A percentile compares a stretch with the other conserved stretches of the same genome.
These are phyloP conservation scores for Dictyostelium citrinum DNA, from an alignment of 78 protist species.

Conservation along the genomic window DNA sequence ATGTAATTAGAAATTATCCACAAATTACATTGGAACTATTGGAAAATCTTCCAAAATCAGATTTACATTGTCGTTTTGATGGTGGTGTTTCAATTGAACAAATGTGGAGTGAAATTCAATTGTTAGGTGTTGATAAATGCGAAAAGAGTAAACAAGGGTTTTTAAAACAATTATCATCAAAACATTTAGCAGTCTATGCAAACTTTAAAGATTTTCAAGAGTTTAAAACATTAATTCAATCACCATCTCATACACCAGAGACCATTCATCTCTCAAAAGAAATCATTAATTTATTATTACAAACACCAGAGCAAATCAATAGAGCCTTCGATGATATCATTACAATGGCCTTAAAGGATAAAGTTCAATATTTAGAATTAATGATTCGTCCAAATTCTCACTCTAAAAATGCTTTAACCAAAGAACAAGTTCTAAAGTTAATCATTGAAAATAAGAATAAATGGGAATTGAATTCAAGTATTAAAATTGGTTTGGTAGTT, in stretches of 20 bases:
- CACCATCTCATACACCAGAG: background rate
- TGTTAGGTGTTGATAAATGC: background rate
- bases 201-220: background rate
- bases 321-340: constrained; percentile 84
- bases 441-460: background rate
- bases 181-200: background rate
- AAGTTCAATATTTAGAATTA: constrained; percentile 61
- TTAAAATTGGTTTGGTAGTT: constrained; percentile 61
- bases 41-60: constrained; percentile 73
- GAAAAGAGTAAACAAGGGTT: background rate
- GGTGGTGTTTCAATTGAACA: constrained; percentile 79
- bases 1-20: background rate
- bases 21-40: constrained; percentile 73
- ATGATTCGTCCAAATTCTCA: constrained; percentile 73
- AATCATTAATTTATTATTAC: constrained; percentile 54
- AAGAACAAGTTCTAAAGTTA: constrained; percentile 37
- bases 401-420: background rate
- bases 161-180: background rate
- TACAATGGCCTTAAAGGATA: constrained; percentile 35
- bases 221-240: background rate
- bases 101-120: constrained; percentile 78
- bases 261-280: constrained; percentile 1
- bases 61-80: constrained; percentile 80
- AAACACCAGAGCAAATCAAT: constrained; percentile 63
- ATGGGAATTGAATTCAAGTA: background rate